Evolutionary conservation across 2,329 filamentous ascomycete species (phyloP), one percentile per base, ranked within the genome.

Genomic region (Zasmidium cellare): DNA sequence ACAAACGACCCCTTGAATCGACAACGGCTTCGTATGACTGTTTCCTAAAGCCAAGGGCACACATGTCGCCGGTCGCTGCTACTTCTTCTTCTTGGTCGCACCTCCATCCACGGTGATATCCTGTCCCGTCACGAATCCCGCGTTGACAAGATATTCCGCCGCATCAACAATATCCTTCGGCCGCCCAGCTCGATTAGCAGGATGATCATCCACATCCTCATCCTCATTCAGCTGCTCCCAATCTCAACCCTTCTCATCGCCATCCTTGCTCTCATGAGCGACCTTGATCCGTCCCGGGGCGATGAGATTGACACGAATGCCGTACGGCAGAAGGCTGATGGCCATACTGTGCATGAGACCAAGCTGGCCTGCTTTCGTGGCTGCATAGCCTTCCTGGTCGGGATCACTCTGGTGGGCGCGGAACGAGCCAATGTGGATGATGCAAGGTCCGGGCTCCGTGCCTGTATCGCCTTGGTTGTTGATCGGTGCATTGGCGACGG

Each of bases 281-380:
- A 80, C 79, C 60, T 81, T 76, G 52, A 82, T 79, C 71, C 79
- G 80, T 1, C 80, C 79, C 0, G 79, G 80, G n/a, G 80, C 69
- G 9, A 82, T 75, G 0, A 78, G 72, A 53, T 80, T 82, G 22
- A 79, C 77, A 1, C 77, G 70, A 46, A 82, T 73, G 0, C 71
- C 69, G 46, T 75, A 73, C 3, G 57, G 61, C 5, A 71, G 70
- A 18, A 80, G 65, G 35, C 74, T 77, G n/a, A 79, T 71, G 12
- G 78, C 77, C 77, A 81, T 77, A 20, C 75, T 76, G 62, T 80
- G 79, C 61, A 76, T 79, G 20, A 82, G 63, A 0, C 80, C 79
- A 9, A 81, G 62, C 41, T 78, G 67, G 0, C 80, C 79, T 1
- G 79, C 78, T 65, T 82, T 82, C 1, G 75, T 76, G 0, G 78